Base-by-base conservation (phyloP, 495 filamentous ascomycete species). In the Wilcoxina mikolae region DNA sequence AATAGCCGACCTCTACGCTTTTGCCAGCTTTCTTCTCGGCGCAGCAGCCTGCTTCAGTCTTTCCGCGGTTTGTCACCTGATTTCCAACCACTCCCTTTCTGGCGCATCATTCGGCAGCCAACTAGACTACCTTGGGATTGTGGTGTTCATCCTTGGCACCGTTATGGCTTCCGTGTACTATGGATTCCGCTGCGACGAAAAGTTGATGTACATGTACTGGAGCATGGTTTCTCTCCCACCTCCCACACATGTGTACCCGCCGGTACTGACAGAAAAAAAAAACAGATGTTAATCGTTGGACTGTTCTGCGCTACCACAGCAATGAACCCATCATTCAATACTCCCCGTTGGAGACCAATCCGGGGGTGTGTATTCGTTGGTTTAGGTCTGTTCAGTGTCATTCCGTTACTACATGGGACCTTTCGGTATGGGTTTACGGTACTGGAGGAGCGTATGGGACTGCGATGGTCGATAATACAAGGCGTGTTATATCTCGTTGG, bases 91-190 rank as follows among this genome's bases (percentile, higher is more conserved):
- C 62, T 81, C 76, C 0, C 74, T 74, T 12, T 59, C 55, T 1
- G 76, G 84, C 28, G 73, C 64, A 3, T 68, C 64, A 24, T 64
- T 83, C 60, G 78, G 81, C 1, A 85, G 87, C 60, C 72, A 82
- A 48, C 74, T 95, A 27, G 89, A 95, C 64, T 94, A 95, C 64
- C 75, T 88, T 15, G 89, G 89, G 9, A 95, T 95, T 65, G 83
- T 95, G 29, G 76, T 82, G 46, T 69, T 94, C 58, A 94, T 94
- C 56, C 81, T 85, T 58, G 88, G 89, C 27, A 88, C 83, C 65
- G 91, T 85, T 62, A 77, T 93, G 18, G 85, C 89, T 2, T 81
- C 81, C 43, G 67, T 95, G 53, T 93, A 83, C 70, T 95, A 93
- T 65, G 89, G 83, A 1, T 86, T 94, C 61, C 83, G 77, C 62